Evolutionary conservation across 1,284 basidiomycete species (phyloP).

Genomic region (Caloboletus firmus): DNA sequence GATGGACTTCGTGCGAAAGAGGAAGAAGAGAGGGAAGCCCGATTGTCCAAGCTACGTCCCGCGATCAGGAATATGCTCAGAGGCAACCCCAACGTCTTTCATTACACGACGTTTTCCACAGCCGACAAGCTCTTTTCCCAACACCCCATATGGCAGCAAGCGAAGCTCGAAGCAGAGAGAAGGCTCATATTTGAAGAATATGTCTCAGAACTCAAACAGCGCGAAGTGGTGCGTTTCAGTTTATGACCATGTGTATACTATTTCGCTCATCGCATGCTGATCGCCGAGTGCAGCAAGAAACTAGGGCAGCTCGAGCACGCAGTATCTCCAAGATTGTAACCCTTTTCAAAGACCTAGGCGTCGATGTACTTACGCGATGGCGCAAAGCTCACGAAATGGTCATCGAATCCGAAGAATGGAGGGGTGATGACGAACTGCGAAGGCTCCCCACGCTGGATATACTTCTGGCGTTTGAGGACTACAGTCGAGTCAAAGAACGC

Average conservation of each 20-base stretch:
- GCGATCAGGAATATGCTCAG: constrained; percentile 81
- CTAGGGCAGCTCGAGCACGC: constrained; percentile 67
- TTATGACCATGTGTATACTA: not conserved
- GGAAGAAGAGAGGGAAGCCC: constrained; percentile 77
- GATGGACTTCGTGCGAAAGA: constrained; percentile 63
- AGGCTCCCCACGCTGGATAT: constrained; percentile 87
- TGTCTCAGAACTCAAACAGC: constrained; percentile 76
- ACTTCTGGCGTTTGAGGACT: constrained; percentile 88
- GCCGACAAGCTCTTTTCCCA: constrained; percentile 80
- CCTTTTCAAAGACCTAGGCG: constrained; percentile 79
- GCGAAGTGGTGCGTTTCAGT: constrained; percentile 69
- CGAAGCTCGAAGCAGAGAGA: constrained; percentile 80
- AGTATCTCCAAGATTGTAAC: constrained; percentile 77
- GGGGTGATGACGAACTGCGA: constrained; percentile 69
- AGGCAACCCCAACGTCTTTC: constrained; percentile 81
- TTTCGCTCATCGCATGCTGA: constrained; percentile 8
- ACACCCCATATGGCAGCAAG: constrained; percentile 87
- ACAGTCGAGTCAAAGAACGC: constrained; percentile 81
- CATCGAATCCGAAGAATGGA: constrained; percentile 76
- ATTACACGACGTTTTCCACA: constrained; percentile 85
- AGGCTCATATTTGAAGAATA: constrained; percentile 89
- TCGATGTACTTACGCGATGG: constrained; percentile 90
- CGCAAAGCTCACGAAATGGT: constrained; percentile 76
- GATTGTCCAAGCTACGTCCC: constrained; percentile 80
- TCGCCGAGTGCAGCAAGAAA: constrained; percentile 60